A percentile compares a stretch with the other conserved stretches of the same genome.
phyloP scores from a whole-genome alignment of 768 basidiomycete species.

The Lentinula guzmanii region DNA sequence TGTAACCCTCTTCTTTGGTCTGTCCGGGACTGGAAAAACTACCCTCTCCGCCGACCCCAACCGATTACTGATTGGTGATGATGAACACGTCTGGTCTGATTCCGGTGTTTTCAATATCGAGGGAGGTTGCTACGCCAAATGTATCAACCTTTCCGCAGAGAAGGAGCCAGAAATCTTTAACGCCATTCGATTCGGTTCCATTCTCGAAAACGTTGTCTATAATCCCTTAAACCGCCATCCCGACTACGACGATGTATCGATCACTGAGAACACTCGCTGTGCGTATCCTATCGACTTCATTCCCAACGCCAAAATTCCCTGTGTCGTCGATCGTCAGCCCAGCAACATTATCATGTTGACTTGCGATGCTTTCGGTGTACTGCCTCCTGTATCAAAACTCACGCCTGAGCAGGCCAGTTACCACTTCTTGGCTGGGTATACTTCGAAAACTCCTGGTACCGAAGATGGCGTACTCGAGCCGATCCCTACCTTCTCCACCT shows the following conservation, averaged over 20 bases:
- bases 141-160: slow-evolving; percentile 91
- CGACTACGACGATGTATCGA: slow-evolving; percentile 94
- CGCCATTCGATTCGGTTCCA: slow-evolving; percentile 92
- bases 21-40: slow-evolving; percentile 98
- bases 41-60: slow-evolving; percentile 95
- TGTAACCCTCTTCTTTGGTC: slow-evolving; percentile 98
- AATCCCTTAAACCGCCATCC: slow-evolving; percentile 74
- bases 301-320: slow-evolving; percentile 92
- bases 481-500: slow-evolving; percentile 98
- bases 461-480: slow-evolving; percentile 98
- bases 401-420: slow-evolving; percentile 95
- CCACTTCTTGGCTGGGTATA: slow-evolving; percentile 96
- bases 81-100: slow-evolving; percentile 99
- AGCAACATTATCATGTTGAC: slow-evolving; percentile 96
- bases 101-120: slow-evolving; percentile 99
- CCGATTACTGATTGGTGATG: slow-evolving; percentile 93
- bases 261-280: slow-evolving; percentile 99
- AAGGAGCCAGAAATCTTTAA: slow-evolving; percentile 98
- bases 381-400: slow-evolving; percentile 92
- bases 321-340: slow-evolving; percentile 80
- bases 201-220: slow-evolving; percentile 99
- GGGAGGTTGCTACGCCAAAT: slow-evolving; percentile 98
- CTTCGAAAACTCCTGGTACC: slow-evolving; percentile 98
- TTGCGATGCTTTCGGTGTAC: slow-evolving; percentile 97
- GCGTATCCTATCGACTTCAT: slow-evolving; percentile 99